These are phyloP conservation scores for Melanomma pulvis-pyrius DNA, from an alignment of 495 filamentous ascomycete genomes.

Conservation along the genomic window DNA sequence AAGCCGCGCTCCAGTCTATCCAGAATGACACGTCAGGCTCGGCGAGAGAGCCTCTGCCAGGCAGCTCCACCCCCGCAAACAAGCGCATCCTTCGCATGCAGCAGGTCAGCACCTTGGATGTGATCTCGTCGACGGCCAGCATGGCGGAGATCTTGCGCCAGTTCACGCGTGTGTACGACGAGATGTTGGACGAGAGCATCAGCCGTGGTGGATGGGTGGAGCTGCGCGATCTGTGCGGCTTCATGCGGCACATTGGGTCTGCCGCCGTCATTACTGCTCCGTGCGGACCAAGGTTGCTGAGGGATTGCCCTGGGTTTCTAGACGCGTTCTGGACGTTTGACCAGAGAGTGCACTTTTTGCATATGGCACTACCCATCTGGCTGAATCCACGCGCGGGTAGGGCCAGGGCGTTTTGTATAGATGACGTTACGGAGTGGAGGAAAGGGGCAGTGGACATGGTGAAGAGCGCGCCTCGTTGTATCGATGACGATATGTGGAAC, in stretches of 20 bases:
- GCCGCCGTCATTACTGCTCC: background rate
- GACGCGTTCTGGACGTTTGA: conserved; percentile 4
- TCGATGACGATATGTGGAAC: background rate
- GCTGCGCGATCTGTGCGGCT: background rate
- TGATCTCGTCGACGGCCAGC: background rate
- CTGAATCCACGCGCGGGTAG: background rate
- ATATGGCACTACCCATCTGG: background rate
- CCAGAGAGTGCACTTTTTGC: background rate
- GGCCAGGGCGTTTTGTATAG: background rate
- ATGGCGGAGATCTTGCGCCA: background rate
- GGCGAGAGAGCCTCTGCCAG: background rate
- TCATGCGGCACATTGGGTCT: background rate
- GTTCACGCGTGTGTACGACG: background rate
- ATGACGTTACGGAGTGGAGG: background rate
- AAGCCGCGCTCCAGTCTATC: background rate
- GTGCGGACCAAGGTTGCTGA: background rate
- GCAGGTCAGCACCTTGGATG: conserved; percentile 2
- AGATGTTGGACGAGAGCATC: background rate
- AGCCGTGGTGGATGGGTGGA: background rate
- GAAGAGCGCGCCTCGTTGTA: background rate
- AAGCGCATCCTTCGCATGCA: conserved; percentile 8
- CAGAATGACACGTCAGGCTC: background rate
- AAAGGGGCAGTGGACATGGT: background rate
- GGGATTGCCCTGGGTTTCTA: background rate
- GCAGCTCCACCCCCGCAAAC: background rate